These are phyloP conservation scores for Symbiodinium natans DNA, from an alignment of 73 alveolate species.

Conservation along the genomic window DNA sequence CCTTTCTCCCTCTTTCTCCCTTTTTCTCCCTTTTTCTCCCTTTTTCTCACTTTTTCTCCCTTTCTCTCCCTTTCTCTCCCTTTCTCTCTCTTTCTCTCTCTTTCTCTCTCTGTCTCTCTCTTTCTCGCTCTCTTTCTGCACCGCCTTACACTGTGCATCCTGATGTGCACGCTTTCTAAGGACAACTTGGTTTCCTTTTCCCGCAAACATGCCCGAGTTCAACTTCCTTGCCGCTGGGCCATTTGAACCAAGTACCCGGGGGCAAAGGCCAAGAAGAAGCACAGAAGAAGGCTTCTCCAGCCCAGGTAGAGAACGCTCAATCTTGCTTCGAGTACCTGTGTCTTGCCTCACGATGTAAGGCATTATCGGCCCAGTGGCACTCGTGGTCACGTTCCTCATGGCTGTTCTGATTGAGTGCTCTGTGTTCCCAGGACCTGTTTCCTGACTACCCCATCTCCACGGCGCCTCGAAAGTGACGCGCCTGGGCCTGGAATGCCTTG, in stretches of 20 bases:
- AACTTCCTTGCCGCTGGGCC: background rate
- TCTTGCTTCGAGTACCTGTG: background rate
- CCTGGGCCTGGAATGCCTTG: no score
- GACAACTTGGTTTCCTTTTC: background rate
- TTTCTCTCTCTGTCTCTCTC: background rate
- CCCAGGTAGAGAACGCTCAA: background rate
- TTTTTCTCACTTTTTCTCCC: background rate
- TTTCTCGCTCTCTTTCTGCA: no score
- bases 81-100: background rate
- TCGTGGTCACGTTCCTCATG: no score
- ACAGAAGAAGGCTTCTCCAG: background rate
- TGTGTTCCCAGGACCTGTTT: background rate
- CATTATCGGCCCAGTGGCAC: no score
- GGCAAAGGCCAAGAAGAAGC: no score
- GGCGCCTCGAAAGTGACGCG: background rate
- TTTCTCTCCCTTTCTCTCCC: background rate
- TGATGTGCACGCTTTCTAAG: no score
- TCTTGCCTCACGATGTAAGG: no score
- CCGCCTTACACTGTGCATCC: no score
- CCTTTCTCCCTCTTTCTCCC: background rate
- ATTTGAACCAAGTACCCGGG: no score
- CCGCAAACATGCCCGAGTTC: background rate
- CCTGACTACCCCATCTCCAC: background rate
- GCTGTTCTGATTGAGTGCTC: no score
- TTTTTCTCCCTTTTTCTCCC: background rate